Conservation (phyloP, 768 basidiomycete genomes). For the Mrakia frigida region DNA sequence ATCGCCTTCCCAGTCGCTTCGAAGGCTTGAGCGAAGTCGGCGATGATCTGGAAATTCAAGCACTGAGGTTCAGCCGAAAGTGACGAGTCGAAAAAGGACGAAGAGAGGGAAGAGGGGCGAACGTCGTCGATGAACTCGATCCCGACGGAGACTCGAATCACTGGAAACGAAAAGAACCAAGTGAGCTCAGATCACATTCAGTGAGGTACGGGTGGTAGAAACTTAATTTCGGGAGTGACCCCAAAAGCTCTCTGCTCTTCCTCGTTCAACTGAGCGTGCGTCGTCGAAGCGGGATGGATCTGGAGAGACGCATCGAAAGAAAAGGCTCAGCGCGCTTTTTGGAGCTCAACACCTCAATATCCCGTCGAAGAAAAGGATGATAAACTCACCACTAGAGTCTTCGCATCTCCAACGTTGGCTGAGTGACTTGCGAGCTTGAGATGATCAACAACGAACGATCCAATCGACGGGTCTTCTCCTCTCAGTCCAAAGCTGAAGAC, state of each 20-base stretch:
- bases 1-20: background rate
- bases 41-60: constrained; percentile 5
- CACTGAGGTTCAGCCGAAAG: no score
- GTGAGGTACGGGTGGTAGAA: background rate
- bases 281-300: background rate
- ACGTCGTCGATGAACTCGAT: background rate
- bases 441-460: background rate
- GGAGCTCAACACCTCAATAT: no score
- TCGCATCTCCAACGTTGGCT: background rate
- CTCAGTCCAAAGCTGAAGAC: background rate
- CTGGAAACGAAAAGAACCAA: no score
- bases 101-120: background rate
- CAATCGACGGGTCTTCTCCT: background rate
- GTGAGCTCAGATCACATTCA: no score
- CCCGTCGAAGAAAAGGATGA: no score
- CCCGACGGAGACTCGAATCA: background rate
- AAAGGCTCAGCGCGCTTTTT: background rate
- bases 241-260: background rate
- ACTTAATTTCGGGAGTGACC: background rate
- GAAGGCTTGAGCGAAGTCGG: background rate
- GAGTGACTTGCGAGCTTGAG: background rate
- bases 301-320: background rate
- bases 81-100: background rate
- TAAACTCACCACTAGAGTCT: background rate
- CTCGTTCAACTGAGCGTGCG: background rate